phyloP scores from a whole-genome alignment of 257 asterid genomes.

The Solanum phureja region DNA sequence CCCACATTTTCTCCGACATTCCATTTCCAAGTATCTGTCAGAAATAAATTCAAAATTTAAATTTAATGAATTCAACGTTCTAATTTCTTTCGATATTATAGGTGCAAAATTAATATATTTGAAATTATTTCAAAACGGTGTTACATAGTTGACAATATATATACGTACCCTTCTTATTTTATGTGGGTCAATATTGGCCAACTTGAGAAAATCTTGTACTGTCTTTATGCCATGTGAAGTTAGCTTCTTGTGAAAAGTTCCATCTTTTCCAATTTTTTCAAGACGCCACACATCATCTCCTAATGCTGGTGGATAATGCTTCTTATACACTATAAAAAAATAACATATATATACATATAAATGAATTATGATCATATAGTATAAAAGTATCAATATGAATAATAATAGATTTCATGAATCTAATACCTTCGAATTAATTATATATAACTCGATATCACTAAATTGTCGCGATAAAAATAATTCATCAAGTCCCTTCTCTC shows the following conservation, averaged over 20 bases:
- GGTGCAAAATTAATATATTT: neutral
- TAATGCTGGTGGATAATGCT: constrained; percentile 58
- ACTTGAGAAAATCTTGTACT: constrained; percentile 62
- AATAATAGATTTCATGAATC: neutral
- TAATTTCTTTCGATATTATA: neutral
- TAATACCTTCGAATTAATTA: neutral
- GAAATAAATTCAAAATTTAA: neutral
- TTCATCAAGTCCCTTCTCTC: neutral
- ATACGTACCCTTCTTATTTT: constrained; percentile 39
- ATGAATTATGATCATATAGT: neutral
- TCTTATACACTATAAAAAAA: constrained; percentile 49
- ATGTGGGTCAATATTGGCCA: constrained; percentile 19
- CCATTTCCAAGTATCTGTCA: constrained; percentile 48
- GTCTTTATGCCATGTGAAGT: constrained; percentile 26
- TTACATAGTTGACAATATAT: neutral
- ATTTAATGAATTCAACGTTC: neutral
- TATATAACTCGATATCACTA: neutral
- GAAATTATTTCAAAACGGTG: neutral
- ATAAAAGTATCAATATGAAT: neutral
- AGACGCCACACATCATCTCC: constrained; percentile 67
- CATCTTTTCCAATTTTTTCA: constrained; percentile 66
- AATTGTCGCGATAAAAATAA: neutral
- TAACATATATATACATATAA: neutral
- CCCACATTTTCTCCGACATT: constrained; percentile 75
- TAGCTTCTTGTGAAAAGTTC: constrained; percentile 50